phyloP scores from a whole-genome alignment of 495 filamentous ascomycete species.

The Lindgomyces ingoldianus region DNA sequence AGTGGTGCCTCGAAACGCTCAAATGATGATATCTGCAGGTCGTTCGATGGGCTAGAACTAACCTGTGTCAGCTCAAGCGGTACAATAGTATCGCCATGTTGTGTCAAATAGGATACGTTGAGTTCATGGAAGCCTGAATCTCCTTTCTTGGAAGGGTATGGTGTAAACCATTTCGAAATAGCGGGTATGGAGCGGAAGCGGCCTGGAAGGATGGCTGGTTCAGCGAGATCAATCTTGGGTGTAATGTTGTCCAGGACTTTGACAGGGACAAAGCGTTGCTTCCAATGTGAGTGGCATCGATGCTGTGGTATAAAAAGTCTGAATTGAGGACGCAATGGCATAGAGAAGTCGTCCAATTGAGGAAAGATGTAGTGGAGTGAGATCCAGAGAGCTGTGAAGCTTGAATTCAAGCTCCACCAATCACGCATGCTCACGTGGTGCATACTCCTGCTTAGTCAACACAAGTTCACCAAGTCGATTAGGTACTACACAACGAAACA shows the following conservation, averaged over 20 bases:
- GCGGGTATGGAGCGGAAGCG: slow-evolving; percentile 54
- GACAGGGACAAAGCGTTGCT: neutral
- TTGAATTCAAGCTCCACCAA: neutral
- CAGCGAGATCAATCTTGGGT: slow-evolving; percentile 44
- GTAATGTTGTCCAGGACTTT: neutral
- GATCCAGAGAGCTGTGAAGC: neutral
- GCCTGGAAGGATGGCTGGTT: slow-evolving; percentile 52
- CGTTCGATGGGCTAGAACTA: neutral
- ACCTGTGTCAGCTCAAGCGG: slow-evolving; percentile 58
- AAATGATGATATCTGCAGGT: slow-evolving; percentile 44
- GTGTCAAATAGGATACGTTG: slow-evolving; percentile 53
- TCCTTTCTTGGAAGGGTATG: neutral
- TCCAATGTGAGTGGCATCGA: neutral
- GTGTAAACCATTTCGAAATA: slow-evolving; percentile 56
- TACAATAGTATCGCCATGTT: slow-evolving; percentile 55
- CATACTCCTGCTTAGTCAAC: neutral
- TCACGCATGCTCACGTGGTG: neutral
- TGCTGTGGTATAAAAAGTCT: neutral
- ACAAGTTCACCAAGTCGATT: too few relatives aligned
- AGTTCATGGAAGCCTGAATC: slow-evolving; percentile 38
- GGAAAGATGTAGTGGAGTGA: neutral
- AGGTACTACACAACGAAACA: too few relatives aligned
- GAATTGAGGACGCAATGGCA: neutral
- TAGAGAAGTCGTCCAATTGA: neutral
- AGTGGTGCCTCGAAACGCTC: slow-evolving; percentile 60